Evolutionary conservation across 2,329 filamentous ascomycete species (phyloP), one percentile per base, ranked within the genome.

Genomic region (Westerdykella sp.): DNA sequence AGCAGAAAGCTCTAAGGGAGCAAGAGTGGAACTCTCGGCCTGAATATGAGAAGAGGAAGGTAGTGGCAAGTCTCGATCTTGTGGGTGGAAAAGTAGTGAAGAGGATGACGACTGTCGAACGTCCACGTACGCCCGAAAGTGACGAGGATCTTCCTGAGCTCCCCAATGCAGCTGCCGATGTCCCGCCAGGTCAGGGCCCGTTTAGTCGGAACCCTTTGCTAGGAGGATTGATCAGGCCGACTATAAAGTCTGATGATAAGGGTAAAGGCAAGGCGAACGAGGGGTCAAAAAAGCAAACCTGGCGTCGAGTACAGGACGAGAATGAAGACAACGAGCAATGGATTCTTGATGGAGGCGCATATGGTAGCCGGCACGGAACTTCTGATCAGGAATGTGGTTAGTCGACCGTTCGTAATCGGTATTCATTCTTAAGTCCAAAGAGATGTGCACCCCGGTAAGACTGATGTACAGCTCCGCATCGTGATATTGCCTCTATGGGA

Each of bases 41-140:
- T 0, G 90, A 94, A 49, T 95, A 89, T 66, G 90, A 96, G 71
- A 95, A 91, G 75, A 78, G 87, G 45, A 80, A 78, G 55, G 83
- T 93, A 47, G 84, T 96, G 1, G 78, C 94, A 52, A 91, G 85
- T 59, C 85, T 95, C 47, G 88, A 95, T 62, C 70, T 95, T 1
- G 81, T 83, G 7, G 84, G 83, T 0, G 83, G 84, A 14, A 89
- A 84, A 55, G 80, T 95, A 2, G 81, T 93, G 4, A 80, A 78
- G 46, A 79, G 79, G 54, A 87, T 87, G 77, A 79, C 77, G 13
- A 66, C 69, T 23, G 62, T 71, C n/a, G 76, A 81, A 4, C 65
- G 78, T 15, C 81, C 84, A 48, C 71, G 76, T 37, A 69, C 66
- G 14, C 63, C 63, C 0, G 63, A 65, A 18, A 79, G 77, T 4